Evolutionary conservation across 2,329 filamentous ascomycete species (phyloP), one percentile per base, ranked within the genome.

Genomic region (Aspergillus sp.): DNA sequence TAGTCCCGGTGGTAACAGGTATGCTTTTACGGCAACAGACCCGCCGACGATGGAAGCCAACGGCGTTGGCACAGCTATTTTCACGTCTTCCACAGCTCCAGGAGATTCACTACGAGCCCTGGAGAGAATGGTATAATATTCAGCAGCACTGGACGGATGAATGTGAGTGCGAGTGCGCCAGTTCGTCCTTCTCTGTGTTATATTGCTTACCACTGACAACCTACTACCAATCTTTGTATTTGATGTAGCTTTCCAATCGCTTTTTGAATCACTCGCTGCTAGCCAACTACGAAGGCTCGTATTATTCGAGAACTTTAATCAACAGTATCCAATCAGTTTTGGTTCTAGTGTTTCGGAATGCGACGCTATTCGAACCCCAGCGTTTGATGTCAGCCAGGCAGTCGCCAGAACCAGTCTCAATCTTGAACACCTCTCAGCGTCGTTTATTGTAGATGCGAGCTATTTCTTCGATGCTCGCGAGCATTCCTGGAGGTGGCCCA

Each of bases 11-110:
- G 37, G 52, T 56, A 55, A 59, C 59, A 49, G 49, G 52, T 39
- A 50, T 61, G 31, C 52, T 61, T 51, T 44, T 61, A 48, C 50
- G 57, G 25, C 59, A 62, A 57, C 56, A 62, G 57, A 62, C 11
- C 45, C 56, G 57, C 57, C 59, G 50, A 57, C 51, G 51, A 37
- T 57, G 51, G 56, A 57, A 49, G 25, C 54, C 57, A 37, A 57
- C 48, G 3, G 48, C 46, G n/a, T 11, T 43, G 40, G 40, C 40
- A 43, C 2, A 43, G 3, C 23, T 43, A 17, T 43, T 21, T 17
- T n/a, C 40, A n/a, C n/a, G 40, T 43, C 40, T 43, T 43, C 40
- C 40, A 43, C 17, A 17, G 4, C 40, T 43, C 40, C 17, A 43
- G 40, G 40, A 43, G 2, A 17, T 43, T 43, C 12, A 43, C 40